Conservation (phyloP, 176 grass and related monocot species). For the Thalia dealbata region DNA sequence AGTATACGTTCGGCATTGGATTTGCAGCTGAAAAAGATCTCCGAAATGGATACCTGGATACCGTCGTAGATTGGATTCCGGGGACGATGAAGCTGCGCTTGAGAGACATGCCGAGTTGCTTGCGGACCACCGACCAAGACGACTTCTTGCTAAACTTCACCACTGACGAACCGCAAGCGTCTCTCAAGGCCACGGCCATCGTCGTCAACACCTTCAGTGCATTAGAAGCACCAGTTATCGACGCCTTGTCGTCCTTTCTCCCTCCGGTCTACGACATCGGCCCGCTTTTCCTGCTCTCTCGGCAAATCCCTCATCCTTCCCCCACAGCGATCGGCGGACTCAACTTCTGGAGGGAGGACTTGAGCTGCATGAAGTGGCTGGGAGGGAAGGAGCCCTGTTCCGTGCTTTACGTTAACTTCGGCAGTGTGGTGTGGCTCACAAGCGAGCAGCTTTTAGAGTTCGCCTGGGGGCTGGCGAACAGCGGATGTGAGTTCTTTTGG, state of each 20-base stretch:
- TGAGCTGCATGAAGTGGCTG: conserved; percentile 42
- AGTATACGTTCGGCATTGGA: too few species aligned
- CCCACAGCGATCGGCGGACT: conserved; percentile 16
- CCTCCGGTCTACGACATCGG: conserved; percentile 40
- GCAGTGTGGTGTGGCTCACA: conserved; percentile 21
- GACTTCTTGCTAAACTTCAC: conserved; percentile 46
- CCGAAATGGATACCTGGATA: conserved; percentile 68
- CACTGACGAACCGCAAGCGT: conserved; percentile 25
- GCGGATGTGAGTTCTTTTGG: conserved; percentile 31
- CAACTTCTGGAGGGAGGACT: conserved; percentile 62
- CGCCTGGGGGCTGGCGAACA: conserved; percentile 52
- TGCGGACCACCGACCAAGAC: conserved; percentile 41
- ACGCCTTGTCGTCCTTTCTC: conserved; percentile 32
- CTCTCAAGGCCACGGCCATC: conserved; percentile 30
- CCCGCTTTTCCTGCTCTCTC: conserved; percentile 31
- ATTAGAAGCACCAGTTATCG: conserved; percentile 35
- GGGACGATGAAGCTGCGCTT: conserved; percentile 37
- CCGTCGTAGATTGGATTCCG: conserved; percentile 47
- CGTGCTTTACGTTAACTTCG: conserved; percentile 44
- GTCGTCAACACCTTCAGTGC: conserved; percentile 56
- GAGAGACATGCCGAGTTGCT: conserved; percentile 64
- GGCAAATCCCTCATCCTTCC: conserved; percentile 16
- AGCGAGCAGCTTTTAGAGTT: conserved; percentile 35
- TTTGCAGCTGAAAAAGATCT: conserved; percentile 33
- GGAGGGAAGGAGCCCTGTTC: conserved; percentile 26